Conservation (phyloP, 2,329 filamentous ascomycete species). For the Herpotrichia juniperi region DNA sequence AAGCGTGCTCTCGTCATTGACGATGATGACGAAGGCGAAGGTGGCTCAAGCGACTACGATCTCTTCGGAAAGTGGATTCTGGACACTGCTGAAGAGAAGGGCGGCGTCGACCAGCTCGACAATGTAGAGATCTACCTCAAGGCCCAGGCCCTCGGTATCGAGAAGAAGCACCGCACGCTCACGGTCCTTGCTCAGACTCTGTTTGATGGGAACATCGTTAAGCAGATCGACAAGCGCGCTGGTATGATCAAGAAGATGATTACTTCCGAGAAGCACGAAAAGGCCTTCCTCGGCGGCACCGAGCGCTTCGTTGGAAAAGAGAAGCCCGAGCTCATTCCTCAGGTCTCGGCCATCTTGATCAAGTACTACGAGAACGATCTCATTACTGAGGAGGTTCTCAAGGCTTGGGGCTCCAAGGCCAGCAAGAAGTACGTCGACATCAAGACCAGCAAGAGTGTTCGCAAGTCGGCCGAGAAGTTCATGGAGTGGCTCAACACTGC, state of each 20-base stretch:
- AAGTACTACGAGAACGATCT: constrained; percentile 91
- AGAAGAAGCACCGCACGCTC: constrained; percentile 90
- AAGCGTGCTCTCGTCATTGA: constrained; percentile 89
- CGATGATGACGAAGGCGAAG: constrained; percentile 81
- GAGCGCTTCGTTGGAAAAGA: constrained; percentile 90
- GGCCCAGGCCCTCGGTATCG: constrained; percentile 94
- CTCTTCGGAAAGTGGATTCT: constrained; percentile 93
- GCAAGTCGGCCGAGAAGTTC: constrained; percentile 93
- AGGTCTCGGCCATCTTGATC: constrained; percentile 86
- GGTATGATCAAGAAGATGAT: constrained; percentile 91
- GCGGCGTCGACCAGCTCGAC: constrained; percentile 77
- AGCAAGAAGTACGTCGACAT: constrained; percentile 99
- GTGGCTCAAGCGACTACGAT: constrained; percentile 81
- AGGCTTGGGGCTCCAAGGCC: constrained; percentile 90
- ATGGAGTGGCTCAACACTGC: constrained; percentile 91
- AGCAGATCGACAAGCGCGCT: constrained; percentile 84
- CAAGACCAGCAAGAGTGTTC: constrained; percentile 88
- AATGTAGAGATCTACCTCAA: constrained; percentile 95
- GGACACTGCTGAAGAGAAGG: constrained; percentile 71
- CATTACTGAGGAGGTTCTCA: constrained; percentile 84
- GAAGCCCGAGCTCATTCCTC: constrained; percentile 75
- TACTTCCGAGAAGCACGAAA: constrained; percentile 91
- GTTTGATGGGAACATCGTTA: constrained; percentile 87
- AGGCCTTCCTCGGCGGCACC: constrained; percentile 91
- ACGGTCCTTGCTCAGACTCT: constrained; percentile 91